A percentile compares a stretch with the other conserved stretches of the same genome.
phyloP scores from a whole-genome alignment of 139 green algal species.

The Picochlorum sp. region DNA sequence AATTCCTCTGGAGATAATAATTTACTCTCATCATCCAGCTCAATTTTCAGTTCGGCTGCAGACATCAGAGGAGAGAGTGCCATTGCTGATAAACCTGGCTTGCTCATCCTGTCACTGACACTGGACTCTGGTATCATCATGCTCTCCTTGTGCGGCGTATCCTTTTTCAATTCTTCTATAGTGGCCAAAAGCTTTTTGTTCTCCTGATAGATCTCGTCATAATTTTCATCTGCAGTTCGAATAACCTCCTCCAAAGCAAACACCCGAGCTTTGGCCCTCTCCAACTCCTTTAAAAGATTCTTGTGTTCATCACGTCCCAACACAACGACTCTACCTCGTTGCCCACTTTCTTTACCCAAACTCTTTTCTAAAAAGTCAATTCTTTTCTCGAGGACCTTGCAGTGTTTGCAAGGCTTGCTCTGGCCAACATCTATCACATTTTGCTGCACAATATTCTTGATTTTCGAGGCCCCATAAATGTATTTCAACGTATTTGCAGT shows the following conservation, averaged over 20 bases:
- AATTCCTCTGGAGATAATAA: constrained; percentile 3
- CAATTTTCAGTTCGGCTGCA: background rate
- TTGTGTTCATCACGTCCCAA: background rate
- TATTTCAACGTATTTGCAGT: constrained; percentile 14
- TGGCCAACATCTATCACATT: background rate
- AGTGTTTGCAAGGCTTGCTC: background rate
- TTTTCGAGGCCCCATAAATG: constrained; percentile 7
- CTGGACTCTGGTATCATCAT: background rate
- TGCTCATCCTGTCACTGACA: background rate
- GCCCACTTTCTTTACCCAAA: background rate
- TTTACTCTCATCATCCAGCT: background rate
- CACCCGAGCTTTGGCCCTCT: background rate
- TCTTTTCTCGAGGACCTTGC: background rate
- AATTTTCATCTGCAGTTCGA: background rate
- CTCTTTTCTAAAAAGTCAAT: background rate
- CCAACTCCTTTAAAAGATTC: background rate
- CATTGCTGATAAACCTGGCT: background rate
- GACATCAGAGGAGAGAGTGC: background rate
- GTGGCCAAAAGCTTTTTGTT: background rate
- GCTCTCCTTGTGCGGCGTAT: background rate
- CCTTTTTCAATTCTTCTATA: background rate
- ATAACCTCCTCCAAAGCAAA: constrained; percentile 4
- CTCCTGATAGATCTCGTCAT: background rate
- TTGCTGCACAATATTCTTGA: constrained; percentile 12
- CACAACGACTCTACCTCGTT: background rate